Conservation (phyloP, 345 rosid genomes). For the Crucihimalaya himalaica region DNA sequence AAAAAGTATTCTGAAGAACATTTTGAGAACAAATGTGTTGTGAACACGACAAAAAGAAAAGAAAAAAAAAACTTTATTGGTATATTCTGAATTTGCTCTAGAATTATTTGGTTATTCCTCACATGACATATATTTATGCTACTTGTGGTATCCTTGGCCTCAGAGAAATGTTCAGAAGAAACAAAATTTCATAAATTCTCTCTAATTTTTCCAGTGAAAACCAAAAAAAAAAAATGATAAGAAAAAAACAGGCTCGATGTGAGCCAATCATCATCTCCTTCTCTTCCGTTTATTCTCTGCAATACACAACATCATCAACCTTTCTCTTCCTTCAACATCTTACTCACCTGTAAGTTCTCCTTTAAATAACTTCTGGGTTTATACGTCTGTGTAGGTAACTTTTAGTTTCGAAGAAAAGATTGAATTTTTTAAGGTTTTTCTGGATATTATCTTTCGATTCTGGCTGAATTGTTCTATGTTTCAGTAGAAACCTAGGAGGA, state of each 20-base stretch:
- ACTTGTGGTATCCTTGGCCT: slow-evolving; percentile 38
- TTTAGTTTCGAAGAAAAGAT: neutral
- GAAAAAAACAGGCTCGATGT: slow-evolving; percentile 10
- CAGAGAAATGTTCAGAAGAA: slow-evolving; percentile 27
- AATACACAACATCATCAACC: slow-evolving; percentile 17
- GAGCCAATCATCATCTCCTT: slow-evolving; percentile 39
- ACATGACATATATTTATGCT: slow-evolving; percentile 2
- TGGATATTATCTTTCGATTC: no score
- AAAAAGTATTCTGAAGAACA: no score
- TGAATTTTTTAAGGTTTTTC: neutral
- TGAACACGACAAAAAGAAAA: no score
- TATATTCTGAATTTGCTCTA: no score
- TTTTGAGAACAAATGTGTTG: no score
- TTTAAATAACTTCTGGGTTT: neutral
- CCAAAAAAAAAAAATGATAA: slow-evolving; percentile 32
- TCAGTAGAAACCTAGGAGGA: slow-evolving; percentile 21
- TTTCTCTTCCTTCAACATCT: slow-evolving; percentile 34
- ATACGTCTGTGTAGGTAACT: neutral
- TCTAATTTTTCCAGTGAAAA: neutral
- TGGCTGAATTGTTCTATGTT: neutral
- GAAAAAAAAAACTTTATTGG: no score
- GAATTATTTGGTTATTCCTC: neutral
- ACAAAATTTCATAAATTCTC: slow-evolving; percentile 39
- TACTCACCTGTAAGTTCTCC: slow-evolving; percentile 19
- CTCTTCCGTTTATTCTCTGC: slow-evolving; percentile 31